These are phyloP conservation scores for Eucalyptus camaldulensis DNA, from an alignment of 345 rosid species.

Conservation along the genomic window DNA sequence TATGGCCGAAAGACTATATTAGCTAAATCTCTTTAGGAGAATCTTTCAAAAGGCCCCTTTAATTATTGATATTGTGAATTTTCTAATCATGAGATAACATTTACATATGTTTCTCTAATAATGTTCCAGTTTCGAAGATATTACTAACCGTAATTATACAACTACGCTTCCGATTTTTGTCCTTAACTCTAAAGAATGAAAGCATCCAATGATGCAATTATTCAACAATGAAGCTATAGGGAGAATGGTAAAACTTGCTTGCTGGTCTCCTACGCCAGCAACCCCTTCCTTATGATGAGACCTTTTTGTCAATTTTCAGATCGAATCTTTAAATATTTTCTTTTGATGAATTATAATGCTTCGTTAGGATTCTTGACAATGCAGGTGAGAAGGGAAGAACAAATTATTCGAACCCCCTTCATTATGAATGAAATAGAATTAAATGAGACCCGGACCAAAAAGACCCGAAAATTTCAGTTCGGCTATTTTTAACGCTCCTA, in stretches of 20 bases:
- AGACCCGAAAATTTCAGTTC: not conserved
- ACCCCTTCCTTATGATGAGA: not conserved
- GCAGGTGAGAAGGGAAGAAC: not conserved
- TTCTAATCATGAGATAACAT: not conserved
- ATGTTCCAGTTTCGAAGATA: not conserved
- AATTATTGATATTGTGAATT: not conserved
- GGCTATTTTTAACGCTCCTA: not conserved
- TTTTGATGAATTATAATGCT: not conserved
- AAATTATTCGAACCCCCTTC: no score
- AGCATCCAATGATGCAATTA: not conserved
- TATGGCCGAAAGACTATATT: not conserved
- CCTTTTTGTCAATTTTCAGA: not conserved
- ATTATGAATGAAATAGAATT: not conserved
- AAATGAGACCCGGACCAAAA: not conserved
- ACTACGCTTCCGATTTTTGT: not conserved
- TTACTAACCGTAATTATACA: not conserved
- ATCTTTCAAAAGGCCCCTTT: not conserved
- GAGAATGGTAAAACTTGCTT: not conserved
- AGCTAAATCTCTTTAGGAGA: not conserved
- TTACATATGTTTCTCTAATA: not conserved
- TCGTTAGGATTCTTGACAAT: not conserved
- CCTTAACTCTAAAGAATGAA: not conserved
- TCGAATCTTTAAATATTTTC: not conserved
- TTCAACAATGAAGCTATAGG: not conserved
- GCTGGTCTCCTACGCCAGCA: not conserved